These are phyloP conservation scores for Bipolaris gigantea DNA, from an alignment of 2,329 filamentous ascomycete genomes.

Conservation along the genomic window DNA sequence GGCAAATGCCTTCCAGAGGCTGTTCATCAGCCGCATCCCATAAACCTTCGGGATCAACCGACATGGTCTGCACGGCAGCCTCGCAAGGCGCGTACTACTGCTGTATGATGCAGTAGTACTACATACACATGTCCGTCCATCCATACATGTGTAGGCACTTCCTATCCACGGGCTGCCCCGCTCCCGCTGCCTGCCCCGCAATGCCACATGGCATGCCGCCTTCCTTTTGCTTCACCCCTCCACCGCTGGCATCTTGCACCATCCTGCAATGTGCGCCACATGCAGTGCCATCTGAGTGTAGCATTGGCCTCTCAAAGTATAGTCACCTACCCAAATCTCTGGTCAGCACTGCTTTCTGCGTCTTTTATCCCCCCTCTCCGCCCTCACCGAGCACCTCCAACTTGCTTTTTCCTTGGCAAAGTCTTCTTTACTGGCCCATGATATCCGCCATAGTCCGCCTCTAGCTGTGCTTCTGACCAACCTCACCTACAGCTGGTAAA, in stretches of 20 bases:
- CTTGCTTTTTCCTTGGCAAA: background rate
- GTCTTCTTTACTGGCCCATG: background rate
- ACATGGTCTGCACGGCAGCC: too few relatives aligned
- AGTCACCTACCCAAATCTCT: background rate
- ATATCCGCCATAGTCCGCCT: conserved; percentile 3
- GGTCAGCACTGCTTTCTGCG: background rate
- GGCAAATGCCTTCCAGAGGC: too few relatives aligned
- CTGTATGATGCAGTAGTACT: background rate
- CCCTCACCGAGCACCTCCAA: background rate
- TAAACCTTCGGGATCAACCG: too few relatives aligned
- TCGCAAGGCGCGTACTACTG: background rate
- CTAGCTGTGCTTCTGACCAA: background rate
- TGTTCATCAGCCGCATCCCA: too few relatives aligned
- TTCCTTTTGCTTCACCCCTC: background rate
- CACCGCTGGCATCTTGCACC: background rate
- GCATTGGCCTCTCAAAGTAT: background rate
- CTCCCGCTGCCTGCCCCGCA: conserved; percentile 10
- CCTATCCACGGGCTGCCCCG: conserved; percentile 10
- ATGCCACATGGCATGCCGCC: conserved; percentile 2
- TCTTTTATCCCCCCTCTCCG: background rate
- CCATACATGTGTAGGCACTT: background rate
- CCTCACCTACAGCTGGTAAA: conserved; percentile 1
- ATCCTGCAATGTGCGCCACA: background rate
- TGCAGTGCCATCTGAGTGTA: background rate
- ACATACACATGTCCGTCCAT: too few relatives aligned